A percentile compares a stretch with the other conserved stretches of the same genome.
Evolutionary conservation across 2,329 filamentous ascomycete species (phyloP).

Genomic region (Phymatotrichopsis omnivora): DNA sequence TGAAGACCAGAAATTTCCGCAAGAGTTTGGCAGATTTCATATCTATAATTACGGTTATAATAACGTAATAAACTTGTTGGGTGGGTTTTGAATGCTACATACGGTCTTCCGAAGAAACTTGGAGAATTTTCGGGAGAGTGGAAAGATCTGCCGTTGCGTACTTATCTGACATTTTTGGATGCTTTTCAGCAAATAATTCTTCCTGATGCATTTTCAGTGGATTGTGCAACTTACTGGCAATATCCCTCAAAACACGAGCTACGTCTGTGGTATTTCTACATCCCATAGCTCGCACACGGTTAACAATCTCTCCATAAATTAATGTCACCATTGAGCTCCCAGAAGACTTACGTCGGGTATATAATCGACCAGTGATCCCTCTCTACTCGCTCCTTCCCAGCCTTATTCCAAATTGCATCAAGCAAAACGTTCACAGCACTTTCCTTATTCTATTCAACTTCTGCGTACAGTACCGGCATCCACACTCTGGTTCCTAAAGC

Average conservation of each 20-base stretch:
- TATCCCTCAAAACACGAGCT: conserved; percentile 49
- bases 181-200: neutral
- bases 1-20: conserved; percentile 69
- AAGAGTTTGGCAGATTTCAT: conserved; percentile 65
- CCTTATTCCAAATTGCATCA: conserved; percentile 58
- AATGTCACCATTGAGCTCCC: conserved; percentile 1
- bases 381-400: conserved; percentile 52
- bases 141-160: conserved; percentile 35
- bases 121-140: conserved; percentile 57
- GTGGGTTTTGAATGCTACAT: conserved; percentile 67
- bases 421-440: conserved; percentile 75
- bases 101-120: conserved; percentile 75
- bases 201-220: neutral
- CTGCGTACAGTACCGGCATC: conserved; percentile 73
- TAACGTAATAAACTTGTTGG: neutral
- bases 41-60: conserved; percentile 11
- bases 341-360: neutral
- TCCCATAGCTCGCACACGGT: too few species aligned
- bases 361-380: neutral
- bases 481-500: conserved; percentile 46
- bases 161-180: neutral
- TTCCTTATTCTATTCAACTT: conserved; percentile 58
- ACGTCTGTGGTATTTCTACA: conserved; percentile 76
- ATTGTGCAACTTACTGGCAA: conserved; percentile 12
- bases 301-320: conserved; percentile 9